Evolutionary conservation across 106 monocot species (phyloP).

Genomic region (Allium sativum): DNA sequence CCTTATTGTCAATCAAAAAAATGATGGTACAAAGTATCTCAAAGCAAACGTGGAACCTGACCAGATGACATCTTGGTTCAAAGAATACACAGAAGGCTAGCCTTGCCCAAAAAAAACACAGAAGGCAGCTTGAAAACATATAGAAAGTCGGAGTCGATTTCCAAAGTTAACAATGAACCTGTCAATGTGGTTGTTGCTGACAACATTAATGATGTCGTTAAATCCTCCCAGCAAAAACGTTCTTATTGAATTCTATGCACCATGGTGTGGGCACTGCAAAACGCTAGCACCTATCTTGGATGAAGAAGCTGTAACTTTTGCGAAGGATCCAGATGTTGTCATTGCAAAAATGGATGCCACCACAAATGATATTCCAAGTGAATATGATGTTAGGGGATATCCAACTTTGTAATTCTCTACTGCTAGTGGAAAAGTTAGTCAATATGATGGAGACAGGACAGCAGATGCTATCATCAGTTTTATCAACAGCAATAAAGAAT

Average conservation of each 20-base stretch:
- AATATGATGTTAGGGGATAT: constrained; percentile 31
- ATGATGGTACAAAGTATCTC: constrained; percentile 54
- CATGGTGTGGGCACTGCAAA: constrained; percentile 98
- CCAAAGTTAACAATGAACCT: constrained; percentile 69
- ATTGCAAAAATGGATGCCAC: constrained; percentile 89
- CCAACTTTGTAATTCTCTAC: constrained; percentile 50
- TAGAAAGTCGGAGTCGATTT: constrained; percentile 74
- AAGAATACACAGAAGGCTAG: constrained; percentile 68
- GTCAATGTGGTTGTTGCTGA: constrained; percentile 73
- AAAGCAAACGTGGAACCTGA: constrained; percentile 56
- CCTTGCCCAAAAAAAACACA: too few relatives aligned
- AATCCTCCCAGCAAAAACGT: constrained; percentile 80
- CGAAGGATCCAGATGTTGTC: constrained; percentile 60
- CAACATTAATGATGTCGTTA: constrained; percentile 59
- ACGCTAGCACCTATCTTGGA: constrained; percentile 76
- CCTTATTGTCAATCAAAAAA: constrained; percentile 50
- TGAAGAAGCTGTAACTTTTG: constrained; percentile 64
- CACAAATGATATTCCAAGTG: constrained; percentile 41
- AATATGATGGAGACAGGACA: constrained; percentile 42
- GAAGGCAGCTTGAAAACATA: constrained; percentile 54
- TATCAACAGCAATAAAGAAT: constrained; percentile 31
- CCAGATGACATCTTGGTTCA: constrained; percentile 58
- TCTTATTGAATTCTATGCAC: constrained; percentile 86
- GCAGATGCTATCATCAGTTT: constrained; percentile 35
- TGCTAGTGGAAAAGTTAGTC: constrained; percentile 27